Conservation (phyloP, 2,329 filamentous ascomycete genomes). For the Colletotrichum higginsianum region DNA sequence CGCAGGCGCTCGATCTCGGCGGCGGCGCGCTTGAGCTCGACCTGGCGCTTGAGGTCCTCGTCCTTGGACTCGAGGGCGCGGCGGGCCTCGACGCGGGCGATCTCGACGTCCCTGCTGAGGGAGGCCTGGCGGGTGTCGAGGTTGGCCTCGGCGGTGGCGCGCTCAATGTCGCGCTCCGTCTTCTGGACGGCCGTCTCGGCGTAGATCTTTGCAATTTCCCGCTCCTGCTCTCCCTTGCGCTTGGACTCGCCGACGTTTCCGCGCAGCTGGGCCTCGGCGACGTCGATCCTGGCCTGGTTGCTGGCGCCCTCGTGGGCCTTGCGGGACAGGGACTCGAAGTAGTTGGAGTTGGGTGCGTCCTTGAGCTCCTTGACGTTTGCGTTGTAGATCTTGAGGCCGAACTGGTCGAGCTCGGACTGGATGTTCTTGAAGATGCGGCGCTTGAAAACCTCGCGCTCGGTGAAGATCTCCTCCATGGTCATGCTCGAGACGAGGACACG, state of each 20-base stretch:
- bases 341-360: slow-evolving; percentile 85
- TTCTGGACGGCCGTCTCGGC: slow-evolving; percentile 88
- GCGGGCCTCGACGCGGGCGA: slow-evolving; percentile 81
- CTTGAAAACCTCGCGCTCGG: slow-evolving; percentile 83
- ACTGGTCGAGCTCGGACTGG: slow-evolving; percentile 84
- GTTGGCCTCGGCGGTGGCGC: slow-evolving; percentile 82
- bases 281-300: slow-evolving; percentile 82
- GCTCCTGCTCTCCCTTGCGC: slow-evolving; percentile 84
- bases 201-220: slow-evolving; percentile 90
- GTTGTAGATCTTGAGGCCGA: slow-evolving; percentile 81
- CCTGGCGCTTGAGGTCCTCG: slow-evolving; percentile 83
- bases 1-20: slow-evolving; percentile 87
- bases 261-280: slow-evolving; percentile 73
- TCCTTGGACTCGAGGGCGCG: slow-evolving; percentile 82
- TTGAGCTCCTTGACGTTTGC: slow-evolving; percentile 89
- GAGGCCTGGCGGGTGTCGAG: slow-evolving; percentile 81
- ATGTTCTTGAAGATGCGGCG: slow-evolving; percentile 82
- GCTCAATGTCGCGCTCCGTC: slow-evolving; percentile 87
- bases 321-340: slow-evolving; percentile 85
- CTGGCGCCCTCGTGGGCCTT: slow-evolving; percentile 90
- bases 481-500: slow-evolving; percentile 86
- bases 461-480: slow-evolving; percentile 95
- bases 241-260: slow-evolving; percentile 85
- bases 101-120: slow-evolving; percentile 81
- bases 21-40: slow-evolving; percentile 82